Base-by-base conservation (phyloP, 805 yeast species). In the Cyberlindnera subsufficiens region DNA sequence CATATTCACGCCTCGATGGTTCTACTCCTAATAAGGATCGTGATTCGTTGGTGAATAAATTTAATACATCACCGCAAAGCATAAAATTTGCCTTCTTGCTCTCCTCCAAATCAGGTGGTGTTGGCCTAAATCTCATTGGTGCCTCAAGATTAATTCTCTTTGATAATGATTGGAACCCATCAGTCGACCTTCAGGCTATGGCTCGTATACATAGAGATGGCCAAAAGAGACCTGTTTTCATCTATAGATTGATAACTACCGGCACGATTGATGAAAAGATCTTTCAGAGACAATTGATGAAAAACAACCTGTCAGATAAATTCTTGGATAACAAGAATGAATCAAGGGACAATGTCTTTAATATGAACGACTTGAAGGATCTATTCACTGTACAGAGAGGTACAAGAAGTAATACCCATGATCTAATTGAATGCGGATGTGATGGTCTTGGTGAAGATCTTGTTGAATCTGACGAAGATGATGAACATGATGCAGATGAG, bases 131-230 rank as follows among this genome's bases (percentile, higher is more conserved):
- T 56, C 67, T 93, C 30, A 75, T 86, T 30, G 99, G 98, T 0
- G 99, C 95, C 0, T 86, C 95, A 3, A 66, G 98, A 22, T 65
- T 93, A 33, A 72, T 93, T 5, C 65, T 93, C 18, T 84, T 86
- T 56, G 99, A 93, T 59, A 87, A 93, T 50, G 98, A 93, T 57
- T 93, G 99, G 99, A 93, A 93, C 50, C 99, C 99, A 0, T 78
- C 96, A 0, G 73, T 82, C 11, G 99, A 93, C 57, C 61, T 85
- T 30, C 99, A 93, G 60, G 96, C 97, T 0, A 86, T 91, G 95
- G 96, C 97, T 1, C 68, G 99, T 49, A 81, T 93, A 6, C 96
- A 91, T 58, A 71, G 99, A 54, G 97, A 91, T 60, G 99, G 99
- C 0, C 99, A 93, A 59, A 75, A 64, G 38, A 74, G 65, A 37